These are phyloP conservation scores for Rhizophora apiculata DNA, from an alignment of 345 rosid species.

Conservation along the genomic window DNA sequence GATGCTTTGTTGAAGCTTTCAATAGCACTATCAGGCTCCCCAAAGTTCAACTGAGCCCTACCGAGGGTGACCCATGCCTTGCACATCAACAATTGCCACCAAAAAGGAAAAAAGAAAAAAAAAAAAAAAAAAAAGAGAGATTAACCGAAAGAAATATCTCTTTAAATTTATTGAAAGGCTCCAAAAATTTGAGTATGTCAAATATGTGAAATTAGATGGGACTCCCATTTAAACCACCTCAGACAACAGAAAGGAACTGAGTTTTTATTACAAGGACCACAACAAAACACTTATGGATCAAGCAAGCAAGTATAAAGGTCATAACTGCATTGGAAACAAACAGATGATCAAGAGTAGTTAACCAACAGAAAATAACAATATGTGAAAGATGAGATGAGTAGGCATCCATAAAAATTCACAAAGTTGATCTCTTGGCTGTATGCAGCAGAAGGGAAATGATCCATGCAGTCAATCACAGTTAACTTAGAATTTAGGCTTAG, in stretches of 20 bases:
- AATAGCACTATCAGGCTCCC: slow-evolving; percentile 80
- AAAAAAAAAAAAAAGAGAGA: not conserved
- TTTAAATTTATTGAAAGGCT: not conserved
- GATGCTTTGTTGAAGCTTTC: slow-evolving; percentile 68
- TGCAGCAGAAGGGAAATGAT: too few species aligned
- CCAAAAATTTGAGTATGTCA: not conserved
- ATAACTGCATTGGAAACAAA: not conserved
- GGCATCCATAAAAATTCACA: not conserved
- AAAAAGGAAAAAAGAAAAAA: not conserved
- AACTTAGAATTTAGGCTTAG: not conserved
- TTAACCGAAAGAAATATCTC: not conserved
- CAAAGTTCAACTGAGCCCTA: slow-evolving; percentile 87
- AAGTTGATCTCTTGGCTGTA: too few species aligned
- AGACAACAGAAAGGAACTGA: not conserved
- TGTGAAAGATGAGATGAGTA: not conserved
- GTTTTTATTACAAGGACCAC: not conserved
- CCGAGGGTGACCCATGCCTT: slow-evolving; percentile 95
- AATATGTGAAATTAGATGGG: not conserved
- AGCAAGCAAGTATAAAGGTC: not conserved
- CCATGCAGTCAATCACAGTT: too few species aligned
- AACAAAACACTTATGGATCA: not conserved
- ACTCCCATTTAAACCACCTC: not conserved
- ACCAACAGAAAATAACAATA: not conserved
- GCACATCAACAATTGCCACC: not conserved
- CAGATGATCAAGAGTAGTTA: not conserved